These are phyloP conservation scores for Chenopodium suecicum DNA, from an alignment of 148 eudicot species.

Conservation along the genomic window DNA sequence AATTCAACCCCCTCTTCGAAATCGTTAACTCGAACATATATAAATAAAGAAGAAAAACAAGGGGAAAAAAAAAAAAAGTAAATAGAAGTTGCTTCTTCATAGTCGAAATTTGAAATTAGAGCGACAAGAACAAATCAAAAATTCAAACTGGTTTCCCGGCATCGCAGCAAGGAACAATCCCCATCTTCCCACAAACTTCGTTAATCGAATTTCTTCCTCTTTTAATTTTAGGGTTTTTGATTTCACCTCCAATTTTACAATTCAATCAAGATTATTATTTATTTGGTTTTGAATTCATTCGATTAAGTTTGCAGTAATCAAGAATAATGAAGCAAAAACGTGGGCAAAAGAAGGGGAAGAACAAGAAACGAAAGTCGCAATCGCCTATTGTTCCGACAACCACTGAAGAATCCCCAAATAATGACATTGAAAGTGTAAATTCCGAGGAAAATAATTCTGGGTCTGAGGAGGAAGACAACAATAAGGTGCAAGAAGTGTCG, in stretches of 20 bases:
- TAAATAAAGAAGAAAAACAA: no score
- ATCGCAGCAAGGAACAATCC: neutral
- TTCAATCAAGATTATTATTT: neutral
- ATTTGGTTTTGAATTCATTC: neutral
- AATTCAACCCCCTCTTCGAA: no score
- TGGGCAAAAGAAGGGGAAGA: slow-evolving; percentile 69
- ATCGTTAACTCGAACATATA: no score
- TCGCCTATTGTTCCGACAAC: slow-evolving; percentile 23
- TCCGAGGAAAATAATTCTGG: slow-evolving; percentile 53
- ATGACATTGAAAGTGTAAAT: slow-evolving; percentile 25
- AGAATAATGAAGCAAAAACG: slow-evolving; percentile 79
- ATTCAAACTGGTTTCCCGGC: neutral
- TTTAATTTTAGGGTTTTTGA: neutral
- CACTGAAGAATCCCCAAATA: neutral
- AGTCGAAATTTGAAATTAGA: no score
- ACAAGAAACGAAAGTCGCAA: slow-evolving; percentile 40
- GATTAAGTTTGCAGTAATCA: neutral
- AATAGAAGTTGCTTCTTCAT: no score
- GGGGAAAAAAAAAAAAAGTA: no score
- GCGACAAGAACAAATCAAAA: no score
- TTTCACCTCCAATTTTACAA: neutral
- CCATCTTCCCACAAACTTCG: no score
- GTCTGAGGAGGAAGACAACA: slow-evolving; percentile 45
- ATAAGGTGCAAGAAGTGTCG: slow-evolving; percentile 38
- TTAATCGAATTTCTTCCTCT: neutral